Evolutionary conservation across 148 eudicot species (phyloP), one percentile per base, ranked within the genome.

Genomic region (Fagopyrum tataricum): DNA sequence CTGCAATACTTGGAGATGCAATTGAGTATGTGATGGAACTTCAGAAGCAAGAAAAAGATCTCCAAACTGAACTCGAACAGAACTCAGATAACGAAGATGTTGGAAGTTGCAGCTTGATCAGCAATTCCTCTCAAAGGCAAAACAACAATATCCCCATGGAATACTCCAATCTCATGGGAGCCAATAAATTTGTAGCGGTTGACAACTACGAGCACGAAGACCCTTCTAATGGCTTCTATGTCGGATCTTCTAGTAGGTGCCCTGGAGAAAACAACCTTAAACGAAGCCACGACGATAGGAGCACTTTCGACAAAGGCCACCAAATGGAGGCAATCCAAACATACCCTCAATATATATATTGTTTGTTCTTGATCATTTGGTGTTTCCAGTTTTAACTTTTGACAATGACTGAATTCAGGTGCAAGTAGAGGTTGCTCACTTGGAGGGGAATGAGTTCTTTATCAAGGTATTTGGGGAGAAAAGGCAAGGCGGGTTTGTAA

Each of bases 391-490:
- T 46, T 46, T 46, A 46, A 1, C 3, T 46, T 9, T 46, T 9
- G 14, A 9, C 49, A 46, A 46, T 7, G 2, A 9, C 3, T 66
- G 42, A 2, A 5, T 26, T n/a, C 48, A 95, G 99, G 96, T 93
- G 17, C 97, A 95, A 85, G 97, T 95, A 59, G 93, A 95, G 80
- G 93, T 95, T 18, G 84, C 78, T 12, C 90, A 88, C 44, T 73
- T 91, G 52, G 93, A 88, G 26, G 98, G 89, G 70, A 91, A 95
- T 76, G 93, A 95, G 77, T 88, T 91, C 76, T 90, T 80, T 76
- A 89, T 95, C 75, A 95, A 88, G 84, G 96, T 94, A 14, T 94
- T 94, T 15, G 88, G 97, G 11, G 98, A 89, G 83, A 96, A 94
- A 73, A 91, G 82, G 82, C 66, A 78, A 66, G 96, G 98, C 6